Base-by-base conservation (phyloP, 306 rosid genomes). In the Trifolium fragiferum region DNA sequence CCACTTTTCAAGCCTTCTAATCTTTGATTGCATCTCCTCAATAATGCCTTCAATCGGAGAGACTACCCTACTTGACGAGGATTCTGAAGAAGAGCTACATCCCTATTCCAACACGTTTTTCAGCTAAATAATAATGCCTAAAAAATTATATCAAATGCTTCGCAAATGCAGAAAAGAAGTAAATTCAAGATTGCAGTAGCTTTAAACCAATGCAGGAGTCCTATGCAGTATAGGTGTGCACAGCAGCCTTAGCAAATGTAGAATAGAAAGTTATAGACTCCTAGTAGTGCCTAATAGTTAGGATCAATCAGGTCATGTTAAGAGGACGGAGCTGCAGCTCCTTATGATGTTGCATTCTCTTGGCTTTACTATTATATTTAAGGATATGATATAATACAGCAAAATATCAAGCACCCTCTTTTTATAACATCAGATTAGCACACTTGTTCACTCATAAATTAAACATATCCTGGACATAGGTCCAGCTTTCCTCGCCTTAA, bases 1-100 rank as follows among this genome's bases (percentile, higher is more conserved):
- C 98, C 99, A 95, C 60, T 90, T 84, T 79, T 95, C 99, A 40
- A 95, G 97, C 85, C 93, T 92, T 89, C 67, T 85, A 59, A 95
- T 95, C 87, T 89, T 90, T n/a, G 88, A 89, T 72, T 92, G 99
- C 98, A 95, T 91, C 79, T 92, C 99, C 78, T 90, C 98, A 21
- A 94, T 76, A 61, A 87, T 66, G 60, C 93, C 93, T 20, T 90
- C 98, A 38, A 89, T 57, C 7, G 98, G 84, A 73, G 98, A 78
- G 41, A 86, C 86, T 79, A 74, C 92, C 68, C 94, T 87, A 41
- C 83, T 80, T 14, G 93, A 85, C 15, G 95, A 92, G 38, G 95
- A 92, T 81, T 94, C 99, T n/a, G 97, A 92, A 47, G 95, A 80
- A 54, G 90, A 76, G 80, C 87, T 84, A 61, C 89, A 77, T 27